A percentile compares a stretch with the other conserved stretches of the same genome.
Conservation (phyloP, 1,284 basidiomycete genomes). For the Abortiporus biennis region DNA sequence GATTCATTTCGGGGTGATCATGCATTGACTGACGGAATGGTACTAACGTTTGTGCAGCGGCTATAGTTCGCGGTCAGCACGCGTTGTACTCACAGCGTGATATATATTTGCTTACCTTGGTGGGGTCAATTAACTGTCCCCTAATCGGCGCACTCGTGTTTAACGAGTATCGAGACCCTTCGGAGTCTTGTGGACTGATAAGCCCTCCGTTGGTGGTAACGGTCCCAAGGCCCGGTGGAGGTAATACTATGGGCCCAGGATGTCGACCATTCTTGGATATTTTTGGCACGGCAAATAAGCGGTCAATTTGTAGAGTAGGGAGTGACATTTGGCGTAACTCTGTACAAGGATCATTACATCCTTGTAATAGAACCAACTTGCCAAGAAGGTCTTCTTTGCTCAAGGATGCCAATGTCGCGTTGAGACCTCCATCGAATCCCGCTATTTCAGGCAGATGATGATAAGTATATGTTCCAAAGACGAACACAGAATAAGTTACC, state of each 20-base stretch:
- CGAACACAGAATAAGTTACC: constrained; percentile 31
- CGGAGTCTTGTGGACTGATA: constrained; percentile 28
- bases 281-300: constrained; percentile 52
- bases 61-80: no score
- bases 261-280: constrained; percentile 38
- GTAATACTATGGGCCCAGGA: constrained; percentile 15
- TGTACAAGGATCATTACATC: constrained; percentile 36
- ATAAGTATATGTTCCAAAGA: no score
- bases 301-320: constrained; percentile 50
- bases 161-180: no score
- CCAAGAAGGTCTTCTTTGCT: constrained; percentile 54
- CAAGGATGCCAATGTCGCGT: constrained; percentile 28
- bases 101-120: constrained; percentile 20
- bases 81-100: no score
- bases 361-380: constrained; percentile 60
- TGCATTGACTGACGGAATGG: background rate
- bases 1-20: constrained; percentile 9
- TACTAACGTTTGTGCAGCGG: constrained; percentile 32
- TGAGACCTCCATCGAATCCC: constrained; percentile 40
- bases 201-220: constrained; percentile 25
- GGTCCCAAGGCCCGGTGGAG: constrained; percentile 12
- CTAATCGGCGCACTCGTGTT: no score
- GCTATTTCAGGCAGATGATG: constrained; percentile 14
- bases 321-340: constrained; percentile 46
- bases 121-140: no score